Evolutionary conservation across 495 filamentous ascomycete species (phyloP).

Genomic region (Tuber borchii): DNA sequence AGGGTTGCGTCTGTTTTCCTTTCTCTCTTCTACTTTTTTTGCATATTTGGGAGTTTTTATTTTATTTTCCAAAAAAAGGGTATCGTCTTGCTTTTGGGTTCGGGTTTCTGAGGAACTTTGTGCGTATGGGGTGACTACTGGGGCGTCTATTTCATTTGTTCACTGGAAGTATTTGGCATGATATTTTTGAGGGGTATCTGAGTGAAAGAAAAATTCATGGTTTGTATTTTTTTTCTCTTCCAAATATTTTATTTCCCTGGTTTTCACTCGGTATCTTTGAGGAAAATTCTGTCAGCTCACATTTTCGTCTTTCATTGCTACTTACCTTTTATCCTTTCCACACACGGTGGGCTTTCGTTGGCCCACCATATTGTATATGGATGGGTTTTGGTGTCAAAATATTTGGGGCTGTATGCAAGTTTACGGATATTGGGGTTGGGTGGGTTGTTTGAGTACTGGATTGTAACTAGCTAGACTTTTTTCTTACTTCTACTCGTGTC

Average conservation of each 20-base stretch:
- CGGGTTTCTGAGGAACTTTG: conserved; percentile 33
- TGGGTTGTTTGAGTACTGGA: conserved; percentile 27
- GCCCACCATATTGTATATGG: conserved; percentile 26
- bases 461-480: conserved; percentile 29
- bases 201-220: conserved; percentile 1
- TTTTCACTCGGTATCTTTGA: conserved; percentile 8
- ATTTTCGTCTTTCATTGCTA: conserved; percentile 6
- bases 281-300: neutral
- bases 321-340: conserved; percentile 15
- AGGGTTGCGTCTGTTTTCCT: conserved; percentile 19
- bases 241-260: conserved; percentile 12
- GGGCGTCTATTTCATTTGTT: conserved; percentile 36
- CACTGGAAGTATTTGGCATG: conserved; percentile 23
- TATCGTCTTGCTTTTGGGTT: conserved; percentile 29
- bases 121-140: conserved; percentile 26
- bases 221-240: conserved; percentile 19
- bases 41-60: conserved; percentile 28
- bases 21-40: conserved; percentile 11
- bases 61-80: conserved; percentile 22
- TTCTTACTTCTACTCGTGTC: conserved; percentile 1
- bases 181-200: conserved; percentile 19
- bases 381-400: conserved; percentile 27
- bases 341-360: conserved; percentile 16
- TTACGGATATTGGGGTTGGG: conserved; percentile 20
- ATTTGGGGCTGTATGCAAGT: conserved; percentile 22